Evolutionary conservation across 768 basidiomycete genomes (phyloP), one percentile per base, ranked within the genome.

Genomic region (Suillus hirtellus): DNA sequence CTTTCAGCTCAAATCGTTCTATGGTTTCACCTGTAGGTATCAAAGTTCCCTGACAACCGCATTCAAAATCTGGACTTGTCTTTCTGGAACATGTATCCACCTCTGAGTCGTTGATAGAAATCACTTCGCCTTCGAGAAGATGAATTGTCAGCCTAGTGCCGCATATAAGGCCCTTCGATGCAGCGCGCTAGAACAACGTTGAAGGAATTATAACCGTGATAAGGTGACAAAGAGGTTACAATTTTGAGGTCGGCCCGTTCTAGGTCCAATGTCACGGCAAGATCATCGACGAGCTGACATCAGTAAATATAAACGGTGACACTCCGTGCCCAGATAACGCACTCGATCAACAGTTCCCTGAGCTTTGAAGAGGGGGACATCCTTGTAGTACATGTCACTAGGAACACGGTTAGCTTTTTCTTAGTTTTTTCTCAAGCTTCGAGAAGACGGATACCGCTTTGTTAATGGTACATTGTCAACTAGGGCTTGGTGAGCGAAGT

Each of bases 351-450:
- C 94, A 0, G 83, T 81, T n/a, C 77, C 75, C 72, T 99, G 96
- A 8, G 79, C 84, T 64, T 81, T 86, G 77, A 96, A 99, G 6
- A 97, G 77, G 0, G 73, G 66, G 1, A 94, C 89, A 63, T 96
- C 93, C 66, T 86, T 87, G 76, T 99, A 98, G 75, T 85, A 98
- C 17, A 96, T 83, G 73, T 96, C 95, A 15, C 95, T 95, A 63
- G 14, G 21, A 35, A 46, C n/a, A 19, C 27, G 31, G 49, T 12
- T 15, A 19, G 47, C 52, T 50, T 66, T 44, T 53, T 61, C 67
- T 64, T 63, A 60, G 11, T 34, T 11, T 19, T 19, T n/a, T 53
- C 27, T 31, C 10, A 34, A 17, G 60, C 62, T 24, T 21, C 49
- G 61, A 34, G 17, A 46, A 34, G n/a, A 24, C 11, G n/a, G 66